A percentile compares a stretch with the other conserved stretches of the same genome.
Evolutionary conservation across 805 yeast genomes (phyloP).

Genomic region (Wickerhamiella lipophila): DNA sequence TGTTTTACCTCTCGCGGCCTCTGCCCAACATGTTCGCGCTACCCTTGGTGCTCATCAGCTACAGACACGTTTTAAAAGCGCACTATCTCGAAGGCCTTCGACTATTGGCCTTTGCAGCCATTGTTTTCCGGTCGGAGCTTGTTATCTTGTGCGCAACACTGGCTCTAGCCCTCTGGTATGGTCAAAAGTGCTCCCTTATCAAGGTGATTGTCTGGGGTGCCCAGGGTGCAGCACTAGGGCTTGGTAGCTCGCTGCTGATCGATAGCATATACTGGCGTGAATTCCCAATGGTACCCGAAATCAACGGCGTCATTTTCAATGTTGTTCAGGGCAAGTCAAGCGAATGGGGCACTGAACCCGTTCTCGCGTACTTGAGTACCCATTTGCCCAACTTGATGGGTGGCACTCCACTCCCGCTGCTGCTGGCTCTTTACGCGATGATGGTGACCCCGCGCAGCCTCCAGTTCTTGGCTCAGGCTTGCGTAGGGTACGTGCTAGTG

Average conservation of each 20-base stretch:
- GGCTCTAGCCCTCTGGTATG: slow-evolving; percentile 32
- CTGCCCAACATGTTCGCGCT: slow-evolving; percentile 73
- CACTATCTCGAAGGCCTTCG: slow-evolving; percentile 38
- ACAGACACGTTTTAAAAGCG: slow-evolving; percentile 41
- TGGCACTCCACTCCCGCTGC: slow-evolving; percentile 30
- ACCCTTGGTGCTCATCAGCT: slow-evolving; percentile 52
- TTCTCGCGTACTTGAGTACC: slow-evolving; percentile 47
- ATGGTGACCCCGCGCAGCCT: slow-evolving; percentile 22
- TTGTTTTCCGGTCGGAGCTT: slow-evolving; percentile 63
- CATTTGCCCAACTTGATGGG: slow-evolving; percentile 34
- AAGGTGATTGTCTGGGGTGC: slow-evolving; percentile 28
- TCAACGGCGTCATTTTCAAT: slow-evolving; percentile 60
- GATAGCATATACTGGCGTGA: slow-evolving; percentile 70
- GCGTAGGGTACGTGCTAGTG: slow-evolving; percentile 42
- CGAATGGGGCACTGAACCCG: slow-evolving; percentile 81
- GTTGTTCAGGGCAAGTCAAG: slow-evolving; percentile 60
- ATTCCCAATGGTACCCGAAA: slow-evolving; percentile 52
- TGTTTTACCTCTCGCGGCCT: slow-evolving; percentile 71
- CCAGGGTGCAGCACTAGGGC: slow-evolving; percentile 44
- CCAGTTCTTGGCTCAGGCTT: slow-evolving; percentile 38
- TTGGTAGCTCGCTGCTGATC: slow-evolving; percentile 34
- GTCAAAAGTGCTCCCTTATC: slow-evolving; percentile 29
- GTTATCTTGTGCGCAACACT: slow-evolving; percentile 40
- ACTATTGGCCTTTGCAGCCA: slow-evolving; percentile 47
- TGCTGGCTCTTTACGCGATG: slow-evolving; percentile 32